These are phyloP conservation scores for Oenanthe sinensis DNA, from an alignment of 129 eudicot species.

Conservation along the genomic window DNA sequence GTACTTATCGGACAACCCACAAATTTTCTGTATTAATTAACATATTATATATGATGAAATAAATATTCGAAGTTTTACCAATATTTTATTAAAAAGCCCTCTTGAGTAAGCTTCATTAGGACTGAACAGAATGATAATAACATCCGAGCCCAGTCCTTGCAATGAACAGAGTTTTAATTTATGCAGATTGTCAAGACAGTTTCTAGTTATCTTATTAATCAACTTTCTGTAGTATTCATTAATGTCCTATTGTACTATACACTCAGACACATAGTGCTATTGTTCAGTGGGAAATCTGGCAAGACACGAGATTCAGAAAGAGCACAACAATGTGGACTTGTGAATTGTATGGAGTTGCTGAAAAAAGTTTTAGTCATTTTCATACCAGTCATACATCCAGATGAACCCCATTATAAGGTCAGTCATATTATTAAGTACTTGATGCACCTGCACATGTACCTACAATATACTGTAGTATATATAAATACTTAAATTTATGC, in stretches of 20 bases:
- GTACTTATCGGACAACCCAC: too few species aligned
- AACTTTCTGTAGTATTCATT: not conserved
- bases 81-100: too few species aligned
- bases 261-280: not conserved
- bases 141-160: too few species aligned
- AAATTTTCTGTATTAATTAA: too few species aligned
- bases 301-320: not conserved
- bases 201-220: not conserved
- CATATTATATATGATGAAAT: too few species aligned
- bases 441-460: not conserved
- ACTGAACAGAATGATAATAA: too few species aligned
- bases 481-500: too few species aligned
- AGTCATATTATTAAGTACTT: not conserved
- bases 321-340: constrained; percentile 3
- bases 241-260: not conserved
- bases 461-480: too few species aligned
- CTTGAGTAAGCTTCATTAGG: too few species aligned
- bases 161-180: not conserved
- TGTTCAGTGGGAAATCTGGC: constrained; percentile 6
- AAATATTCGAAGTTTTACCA: too few species aligned
- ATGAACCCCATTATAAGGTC: not conserved
- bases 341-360: not conserved
- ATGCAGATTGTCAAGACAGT: not conserved
- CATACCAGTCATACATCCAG: constrained; percentile 1
- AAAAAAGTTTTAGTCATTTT: not conserved